A percentile compares a stretch with the other conserved stretches of the same genome.
These are phyloP conservation scores for Boletus vermiculosoides DNA, from an alignment of 768 basidiomycete species.

Conservation along the genomic window DNA sequence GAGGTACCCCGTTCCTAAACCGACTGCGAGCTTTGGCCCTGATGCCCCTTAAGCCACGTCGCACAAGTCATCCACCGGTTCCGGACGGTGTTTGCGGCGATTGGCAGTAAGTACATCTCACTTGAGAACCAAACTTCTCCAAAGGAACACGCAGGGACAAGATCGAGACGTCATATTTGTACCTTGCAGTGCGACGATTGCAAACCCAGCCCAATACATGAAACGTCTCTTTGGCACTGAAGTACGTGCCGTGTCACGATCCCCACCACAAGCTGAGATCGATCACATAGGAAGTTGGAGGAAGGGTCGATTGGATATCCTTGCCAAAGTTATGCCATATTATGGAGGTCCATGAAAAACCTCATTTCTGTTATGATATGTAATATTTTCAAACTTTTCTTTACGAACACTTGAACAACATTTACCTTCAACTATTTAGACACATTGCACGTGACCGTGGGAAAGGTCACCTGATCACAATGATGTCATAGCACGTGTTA, in stretches of 20 bases:
- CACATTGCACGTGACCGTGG: too few species aligned
- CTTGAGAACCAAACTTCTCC: neutral
- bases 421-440: too few species aligned
- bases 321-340: too few species aligned
- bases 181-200: constrained; percentile 87
- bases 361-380: too few species aligned
- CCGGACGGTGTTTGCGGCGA: constrained; percentile 68
- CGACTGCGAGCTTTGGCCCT: neutral
- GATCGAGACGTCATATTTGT: constrained; percentile 63
- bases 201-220: constrained; percentile 77
- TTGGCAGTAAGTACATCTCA: constrained; percentile 59
- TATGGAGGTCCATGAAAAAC: too few species aligned
- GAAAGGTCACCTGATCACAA: too few species aligned
- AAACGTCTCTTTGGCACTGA: constrained; percentile 67
- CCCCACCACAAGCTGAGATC: neutral
- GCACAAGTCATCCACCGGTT: constrained; percentile 77
- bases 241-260: constrained; percentile 16
- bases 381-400: too few species aligned
- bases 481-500: too few species aligned
- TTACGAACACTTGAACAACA: too few species aligned
- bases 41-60: constrained; percentile 56
- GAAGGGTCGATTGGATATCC: too few species aligned
- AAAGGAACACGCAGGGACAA: constrained; percentile 8
- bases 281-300: constrained; percentile 48
- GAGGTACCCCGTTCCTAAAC: constrained; percentile 44